Base-by-base conservation (phyloP, 1,139 yeast species). In the Kurtzmaniella quercitrusa region DNA sequence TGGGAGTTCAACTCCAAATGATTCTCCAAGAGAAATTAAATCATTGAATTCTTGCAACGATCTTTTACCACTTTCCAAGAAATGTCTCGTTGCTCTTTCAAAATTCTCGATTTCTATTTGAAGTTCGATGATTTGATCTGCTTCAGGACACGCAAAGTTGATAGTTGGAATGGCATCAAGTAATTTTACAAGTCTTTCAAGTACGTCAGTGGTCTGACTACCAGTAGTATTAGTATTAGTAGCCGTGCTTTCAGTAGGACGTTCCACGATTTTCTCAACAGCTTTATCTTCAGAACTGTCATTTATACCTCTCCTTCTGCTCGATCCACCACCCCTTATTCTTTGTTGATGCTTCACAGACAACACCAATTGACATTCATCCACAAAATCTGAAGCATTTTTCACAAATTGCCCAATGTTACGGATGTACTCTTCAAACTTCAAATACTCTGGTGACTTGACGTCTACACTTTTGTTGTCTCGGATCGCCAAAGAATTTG, bases 1-100 rank as follows among this genome's bases (percentile, higher is more conserved):
- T 2, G 81, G 76, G 17, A 85, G 59, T 9, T 68, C 70, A 31
- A 85, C 60, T 3, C 86, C 86, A 55, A 83, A 76, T 12, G 81
- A 72, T 47, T 71, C 72, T 2, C 91, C 91, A 29, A 79, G 59
- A 40, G 63, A 70, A 23, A 75, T 72, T 48, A 77, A 59, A 41
- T 75, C 77, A 40, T 72, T 67, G 43, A 75, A 65, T 39, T 78
- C 81, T 38, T 60, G 59, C 3, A 63, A 40, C 0, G 68, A 50
- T 18, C 48, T 48, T 34, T 51, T 52, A 14, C 54, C 54, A 44
- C 57, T 68, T 1, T 64, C 51, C 11, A 72, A 51, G 19, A 75
- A 61, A 3, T 59, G 51, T 15, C 76, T 57, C 25, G 80, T 79
- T 11, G 77, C 73, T 38, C 68, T 60, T 48, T 78, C 82, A 58